phyloP scores from a whole-genome alignment of 768 basidiomycete genomes.

The Coprinopsis cinerea region DNA sequence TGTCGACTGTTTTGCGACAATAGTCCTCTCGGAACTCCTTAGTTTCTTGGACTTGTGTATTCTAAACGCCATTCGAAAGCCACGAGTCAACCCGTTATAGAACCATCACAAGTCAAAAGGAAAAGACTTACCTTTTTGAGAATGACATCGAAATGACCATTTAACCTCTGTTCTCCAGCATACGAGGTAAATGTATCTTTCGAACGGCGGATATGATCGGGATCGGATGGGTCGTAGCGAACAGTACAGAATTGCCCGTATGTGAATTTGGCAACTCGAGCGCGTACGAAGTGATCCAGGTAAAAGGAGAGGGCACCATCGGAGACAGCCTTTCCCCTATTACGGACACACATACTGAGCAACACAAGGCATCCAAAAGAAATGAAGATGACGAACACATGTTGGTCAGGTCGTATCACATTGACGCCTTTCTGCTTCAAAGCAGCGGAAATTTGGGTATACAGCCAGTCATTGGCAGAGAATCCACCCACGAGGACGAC shows the following conservation, averaged over 20 bases:
- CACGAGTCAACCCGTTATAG: neutral
- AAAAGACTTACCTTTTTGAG: slow-evolving; percentile 7
- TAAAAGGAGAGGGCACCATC: slow-evolving; percentile 19
- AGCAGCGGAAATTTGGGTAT: slow-evolving; percentile 28
- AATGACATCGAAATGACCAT: slow-evolving; percentile 11
- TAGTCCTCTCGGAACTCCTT: slow-evolving; percentile 16
- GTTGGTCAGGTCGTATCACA: slow-evolving; percentile 40
- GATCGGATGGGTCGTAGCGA: slow-evolving; percentile 8
- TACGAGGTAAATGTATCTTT: neutral
- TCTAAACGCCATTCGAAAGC: neutral
- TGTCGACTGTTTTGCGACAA: slow-evolving; percentile 5
- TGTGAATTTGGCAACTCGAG: slow-evolving; percentile 13
- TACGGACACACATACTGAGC: neutral
- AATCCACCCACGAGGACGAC: slow-evolving; percentile 49
- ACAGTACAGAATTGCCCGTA: slow-evolving; percentile 11
- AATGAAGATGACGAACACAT: slow-evolving; percentile 31
- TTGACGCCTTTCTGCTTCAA: slow-evolving; percentile 28
- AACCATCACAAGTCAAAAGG: neutral
- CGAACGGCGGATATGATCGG: slow-evolving; percentile 10
- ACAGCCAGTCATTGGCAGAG: slow-evolving; percentile 47
- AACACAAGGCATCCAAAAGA: neutral
- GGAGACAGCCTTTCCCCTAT: slow-evolving; percentile 18
- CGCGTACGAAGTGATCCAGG: slow-evolving; percentile 11
- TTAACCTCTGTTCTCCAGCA: slow-evolving; percentile 8
- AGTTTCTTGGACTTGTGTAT: slow-evolving; percentile 12